These are phyloP conservation scores for Lachnellula occidentalis DNA, from an alignment of 2,329 filamentous ascomycete genomes.

Conservation along the genomic window DNA sequence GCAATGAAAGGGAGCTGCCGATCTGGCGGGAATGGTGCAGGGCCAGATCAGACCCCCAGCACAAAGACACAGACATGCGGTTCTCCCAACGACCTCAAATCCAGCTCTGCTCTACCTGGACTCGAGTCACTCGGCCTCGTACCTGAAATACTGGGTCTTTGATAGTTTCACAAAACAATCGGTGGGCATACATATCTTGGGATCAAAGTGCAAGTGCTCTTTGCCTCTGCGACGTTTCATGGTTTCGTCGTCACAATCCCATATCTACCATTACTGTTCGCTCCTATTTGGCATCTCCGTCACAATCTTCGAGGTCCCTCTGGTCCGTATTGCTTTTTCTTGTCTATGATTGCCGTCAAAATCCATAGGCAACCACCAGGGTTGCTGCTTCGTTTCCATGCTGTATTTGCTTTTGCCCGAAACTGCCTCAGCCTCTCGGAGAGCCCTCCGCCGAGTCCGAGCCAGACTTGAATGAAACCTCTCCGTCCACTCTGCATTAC, in stretches of 20 bases:
- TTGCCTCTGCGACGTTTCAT: background rate
- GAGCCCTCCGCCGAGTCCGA: background rate
- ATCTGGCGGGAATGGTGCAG: no score
- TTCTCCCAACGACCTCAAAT: no score
- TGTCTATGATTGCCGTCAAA: background rate
- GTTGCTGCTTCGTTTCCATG: background rate
- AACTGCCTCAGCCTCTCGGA: background rate
- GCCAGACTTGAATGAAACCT: background rate
- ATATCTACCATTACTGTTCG: background rate
- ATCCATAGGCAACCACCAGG: background rate
- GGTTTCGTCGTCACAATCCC: background rate
- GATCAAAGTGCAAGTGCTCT: no score
- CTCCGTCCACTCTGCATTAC: background rate
- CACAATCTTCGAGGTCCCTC: background rate
- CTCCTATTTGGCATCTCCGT: background rate
- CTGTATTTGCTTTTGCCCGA: background rate
- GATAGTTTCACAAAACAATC: no score
- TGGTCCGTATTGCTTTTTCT: background rate
- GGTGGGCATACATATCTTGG: no score
- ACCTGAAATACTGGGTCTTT: no score
- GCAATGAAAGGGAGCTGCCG: no score
- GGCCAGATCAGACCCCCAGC: no score
- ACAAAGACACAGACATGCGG: no score
- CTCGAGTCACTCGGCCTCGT: no score
- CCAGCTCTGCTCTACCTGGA: no score